phyloP scores from a whole-genome alignment of 208 protist species.

The Acanthamoeba culbertsoni region DNA sequence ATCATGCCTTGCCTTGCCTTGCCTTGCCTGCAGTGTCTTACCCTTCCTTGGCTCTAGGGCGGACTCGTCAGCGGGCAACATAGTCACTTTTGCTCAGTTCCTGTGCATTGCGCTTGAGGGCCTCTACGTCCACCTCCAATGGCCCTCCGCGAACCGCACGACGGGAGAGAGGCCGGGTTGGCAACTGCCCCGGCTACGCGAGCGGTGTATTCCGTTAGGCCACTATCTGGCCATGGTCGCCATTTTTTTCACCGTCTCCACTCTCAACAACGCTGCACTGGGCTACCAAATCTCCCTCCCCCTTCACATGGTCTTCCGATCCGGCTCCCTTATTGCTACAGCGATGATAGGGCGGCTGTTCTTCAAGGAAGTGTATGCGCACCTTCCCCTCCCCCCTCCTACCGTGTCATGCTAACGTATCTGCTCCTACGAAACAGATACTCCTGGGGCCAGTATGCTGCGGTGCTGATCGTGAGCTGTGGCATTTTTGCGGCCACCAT shows the following conservation, averaged over 20 bases:
- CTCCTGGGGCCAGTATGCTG: constrained; percentile 30
- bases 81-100: constrained; percentile 46
- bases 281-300: constrained; percentile 47
- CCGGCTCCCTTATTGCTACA: constrained; percentile 33
- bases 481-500: constrained; percentile 49
- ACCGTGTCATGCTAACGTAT: neutral
- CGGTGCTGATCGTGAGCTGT: constrained; percentile 34
- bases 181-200: neutral
- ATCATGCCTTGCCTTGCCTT: neutral
- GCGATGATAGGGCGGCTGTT: constrained; percentile 10
- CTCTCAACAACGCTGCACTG: constrained; percentile 53
- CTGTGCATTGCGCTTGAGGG: constrained; percentile 39
- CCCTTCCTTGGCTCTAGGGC: neutral
- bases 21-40: neutral
- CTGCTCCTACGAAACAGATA: neutral
- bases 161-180: neutral
- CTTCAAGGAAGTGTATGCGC: constrained; percentile 34
- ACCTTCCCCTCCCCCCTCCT: neutral
- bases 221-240: constrained; percentile 39
- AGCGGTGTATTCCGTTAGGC: neutral
- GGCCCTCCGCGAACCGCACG: neutral
- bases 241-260: constrained; percentile 58
- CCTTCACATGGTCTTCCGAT: constrained; percentile 60
- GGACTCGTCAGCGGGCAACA: constrained; percentile 6
- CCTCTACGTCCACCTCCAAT: constrained; percentile 20